A percentile compares a stretch with the other conserved stretches of the same genome.
phyloP scores from a whole-genome alignment of 345 rosid genomes.

The Citrus medica region DNA sequence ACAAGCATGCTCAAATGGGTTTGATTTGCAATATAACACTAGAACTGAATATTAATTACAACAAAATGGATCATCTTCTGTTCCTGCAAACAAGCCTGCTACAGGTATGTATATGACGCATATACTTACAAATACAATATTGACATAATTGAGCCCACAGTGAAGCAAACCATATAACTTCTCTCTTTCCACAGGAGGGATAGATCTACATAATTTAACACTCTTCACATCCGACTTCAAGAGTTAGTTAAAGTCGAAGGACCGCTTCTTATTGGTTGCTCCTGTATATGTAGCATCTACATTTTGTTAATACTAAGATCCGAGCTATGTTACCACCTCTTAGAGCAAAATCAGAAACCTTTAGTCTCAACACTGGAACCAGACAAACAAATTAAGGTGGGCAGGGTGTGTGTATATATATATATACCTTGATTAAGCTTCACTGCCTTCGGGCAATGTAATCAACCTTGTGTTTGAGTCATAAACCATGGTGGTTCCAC shows the following conservation, averaged over 20 bases:
- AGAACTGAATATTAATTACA: background rate
- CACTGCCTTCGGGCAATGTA: constrained; percentile 80
- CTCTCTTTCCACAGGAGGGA: constrained; percentile 6
- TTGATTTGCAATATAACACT: background rate
- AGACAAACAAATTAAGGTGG: background rate
- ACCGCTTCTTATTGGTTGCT: constrained; percentile 4
- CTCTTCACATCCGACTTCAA: constrained; percentile 17
- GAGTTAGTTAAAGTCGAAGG: constrained; percentile 11
- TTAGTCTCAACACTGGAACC: background rate
- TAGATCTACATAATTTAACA: background rate
- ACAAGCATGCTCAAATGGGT: background rate
- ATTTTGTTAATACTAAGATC: background rate
- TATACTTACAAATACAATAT: constrained; percentile 12
- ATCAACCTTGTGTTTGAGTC: constrained; percentile 64
- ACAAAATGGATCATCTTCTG: background rate
- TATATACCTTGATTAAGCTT: constrained; percentile 59
- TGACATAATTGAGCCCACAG: constrained; percentile 14
- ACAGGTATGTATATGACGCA: constrained; percentile 8
- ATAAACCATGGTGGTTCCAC: constrained; percentile 60
- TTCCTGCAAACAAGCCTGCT: constrained; percentile 3
- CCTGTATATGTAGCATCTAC: constrained; percentile 18
- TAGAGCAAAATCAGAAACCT: background rate
- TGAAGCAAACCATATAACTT: constrained; percentile 4
- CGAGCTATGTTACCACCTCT: background rate
- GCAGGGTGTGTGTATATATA: background rate